These are phyloP conservation scores for Forsythia suspensa DNA, from an alignment of 257 asterid genomes.

Conservation along the genomic window DNA sequence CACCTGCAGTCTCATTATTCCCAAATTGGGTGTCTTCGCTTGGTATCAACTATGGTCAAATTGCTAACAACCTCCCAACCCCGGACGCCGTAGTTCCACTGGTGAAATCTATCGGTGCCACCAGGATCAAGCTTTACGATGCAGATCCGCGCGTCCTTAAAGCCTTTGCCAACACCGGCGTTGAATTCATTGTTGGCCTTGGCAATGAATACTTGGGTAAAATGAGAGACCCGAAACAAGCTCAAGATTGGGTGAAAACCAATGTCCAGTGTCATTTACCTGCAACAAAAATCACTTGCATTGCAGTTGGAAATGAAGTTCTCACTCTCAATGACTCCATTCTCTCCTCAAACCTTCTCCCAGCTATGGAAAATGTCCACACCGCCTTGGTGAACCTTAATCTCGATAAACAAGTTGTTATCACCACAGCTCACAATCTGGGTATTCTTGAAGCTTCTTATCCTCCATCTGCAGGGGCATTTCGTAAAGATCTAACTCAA, in stretches of 20 bases:
- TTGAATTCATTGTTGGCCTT: slow-evolving; percentile 70
- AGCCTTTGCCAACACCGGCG: slow-evolving; percentile 79
- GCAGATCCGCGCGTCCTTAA: slow-evolving; percentile 70
- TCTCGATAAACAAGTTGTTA: slow-evolving; percentile 55
- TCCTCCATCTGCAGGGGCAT: slow-evolving; percentile 80
- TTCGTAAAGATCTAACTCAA: slow-evolving; percentile 52
- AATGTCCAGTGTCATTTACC: slow-evolving; percentile 68
- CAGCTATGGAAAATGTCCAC: slow-evolving; percentile 75
- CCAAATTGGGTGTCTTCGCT: slow-evolving; percentile 36
- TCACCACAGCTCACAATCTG: slow-evolving; percentile 81
- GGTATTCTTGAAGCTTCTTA: slow-evolving; percentile 67
- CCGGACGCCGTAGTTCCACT: slow-evolving; percentile 65
- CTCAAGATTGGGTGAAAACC: slow-evolving; percentile 61
- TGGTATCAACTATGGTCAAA: slow-evolving; percentile 85
- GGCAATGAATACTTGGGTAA: slow-evolving; percentile 58
- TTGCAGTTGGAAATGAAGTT: slow-evolving; percentile 84
- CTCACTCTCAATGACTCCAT: slow-evolving; percentile 61
- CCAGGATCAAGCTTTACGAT: slow-evolving; percentile 78
- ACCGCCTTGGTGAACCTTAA: slow-evolving; percentile 55
- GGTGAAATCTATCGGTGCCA: slow-evolving; percentile 68
- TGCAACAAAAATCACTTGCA: slow-evolving; percentile 64
- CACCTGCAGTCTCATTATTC: slow-evolving; percentile 25
- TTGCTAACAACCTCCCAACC: slow-evolving; percentile 79
- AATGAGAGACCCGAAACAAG: slow-evolving; percentile 57
- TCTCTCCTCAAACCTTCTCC: slow-evolving; percentile 56